Evolutionary conservation across 495 filamentous ascomycete genomes (phyloP).

Genomic region (Aspergillus sclerotioniger): DNA sequence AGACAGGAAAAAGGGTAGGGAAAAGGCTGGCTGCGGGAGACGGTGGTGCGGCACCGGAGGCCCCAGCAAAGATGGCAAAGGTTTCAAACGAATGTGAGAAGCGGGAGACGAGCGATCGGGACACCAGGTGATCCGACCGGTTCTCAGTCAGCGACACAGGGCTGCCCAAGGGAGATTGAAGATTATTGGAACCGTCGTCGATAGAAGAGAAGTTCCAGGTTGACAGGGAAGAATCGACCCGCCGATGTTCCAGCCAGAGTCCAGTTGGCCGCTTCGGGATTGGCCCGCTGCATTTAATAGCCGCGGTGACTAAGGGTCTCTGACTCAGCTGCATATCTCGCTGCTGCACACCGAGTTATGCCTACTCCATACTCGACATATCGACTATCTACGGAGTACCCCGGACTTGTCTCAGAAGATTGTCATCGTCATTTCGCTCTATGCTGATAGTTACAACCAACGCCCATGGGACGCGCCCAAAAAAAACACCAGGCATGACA

Average conservation of each 20-base stretch:
- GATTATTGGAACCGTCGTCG: not conserved
- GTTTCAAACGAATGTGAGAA: slow-evolving; percentile 5
- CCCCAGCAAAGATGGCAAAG: not conserved
- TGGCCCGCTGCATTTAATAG: slow-evolving; percentile 20
- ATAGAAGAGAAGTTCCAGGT: slow-evolving; percentile 12
- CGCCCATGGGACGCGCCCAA: not conserved
- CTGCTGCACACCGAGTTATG: not conserved
- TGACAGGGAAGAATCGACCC: slow-evolving; percentile 16
- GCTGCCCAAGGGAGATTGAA: not conserved
- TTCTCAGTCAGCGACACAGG: not conserved
- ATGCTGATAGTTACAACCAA: not conserved
- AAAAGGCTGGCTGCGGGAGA: slow-evolving; percentile 9
- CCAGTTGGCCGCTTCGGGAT: slow-evolving; percentile 19
- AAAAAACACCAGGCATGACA: not conserved
- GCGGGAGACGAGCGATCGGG: not conserved
- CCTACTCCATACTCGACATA: not conserved
- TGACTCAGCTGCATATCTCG: not conserved
- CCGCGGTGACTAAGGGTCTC: not conserved
- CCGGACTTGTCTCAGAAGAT: not conserved
- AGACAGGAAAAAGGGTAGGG: slow-evolving; percentile 2
- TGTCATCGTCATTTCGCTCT: not conserved
- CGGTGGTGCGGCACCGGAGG: slow-evolving; percentile 3
- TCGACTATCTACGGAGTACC: not conserved
- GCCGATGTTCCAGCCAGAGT: slow-evolving; percentile 14
- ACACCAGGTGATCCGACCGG: not conserved